phyloP scores from a whole-genome alignment of 2,329 filamentous ascomycete genomes.

The Colletotrichum phormii region DNA sequence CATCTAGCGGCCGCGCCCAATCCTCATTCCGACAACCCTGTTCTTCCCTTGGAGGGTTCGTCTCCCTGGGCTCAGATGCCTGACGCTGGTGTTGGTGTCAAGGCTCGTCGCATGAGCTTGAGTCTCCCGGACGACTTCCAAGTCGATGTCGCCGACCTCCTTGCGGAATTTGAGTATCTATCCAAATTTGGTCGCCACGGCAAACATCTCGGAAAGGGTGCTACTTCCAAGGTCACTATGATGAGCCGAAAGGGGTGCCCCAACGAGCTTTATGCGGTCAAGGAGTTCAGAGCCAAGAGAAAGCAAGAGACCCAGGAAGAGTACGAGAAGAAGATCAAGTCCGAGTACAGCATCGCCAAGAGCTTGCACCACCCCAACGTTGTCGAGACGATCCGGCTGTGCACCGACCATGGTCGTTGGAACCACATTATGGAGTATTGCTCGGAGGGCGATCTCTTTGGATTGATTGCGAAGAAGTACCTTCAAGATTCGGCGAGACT shows the following conservation, averaged over 20 bases:
- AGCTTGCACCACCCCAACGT: conserved; percentile 89
- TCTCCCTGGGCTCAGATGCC: conserved; percentile 72
- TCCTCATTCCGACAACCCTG: conserved; percentile 39
- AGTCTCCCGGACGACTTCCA: conserved; percentile 80
- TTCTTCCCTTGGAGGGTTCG: conserved; percentile 52
- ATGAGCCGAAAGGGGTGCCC: conserved; percentile 78
- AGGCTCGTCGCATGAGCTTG: conserved; percentile 81
- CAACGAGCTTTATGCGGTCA: conserved; percentile 82
- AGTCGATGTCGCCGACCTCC: conserved; percentile 76
- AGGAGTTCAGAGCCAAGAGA: conserved; percentile 84
- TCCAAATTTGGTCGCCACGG: conserved; percentile 78
- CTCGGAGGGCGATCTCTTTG: conserved; percentile 82
- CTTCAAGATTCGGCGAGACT: conserved; percentile 73
- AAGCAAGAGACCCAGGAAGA: conserved; percentile 77
- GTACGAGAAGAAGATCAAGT: conserved; percentile 91
- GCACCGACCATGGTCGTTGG: conserved; percentile 80
- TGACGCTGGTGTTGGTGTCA: conserved; percentile 78
- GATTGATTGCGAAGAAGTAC: conserved; percentile 77
- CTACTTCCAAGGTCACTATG: conserved; percentile 83
- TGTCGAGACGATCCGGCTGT: conserved; percentile 82
- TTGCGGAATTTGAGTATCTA: conserved; percentile 76
- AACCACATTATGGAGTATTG: conserved; percentile 97
- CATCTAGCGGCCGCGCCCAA: conserved; percentile 37
- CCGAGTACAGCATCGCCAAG: conserved; percentile 89
- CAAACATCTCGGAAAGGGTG: conserved; percentile 83